Percentiles rank a stretch among this genome's conserved stretches.
phyloP scores from a whole-genome alignment of 1,284 basidiomycete species.

The Ceratobasidium sp. region DNA sequence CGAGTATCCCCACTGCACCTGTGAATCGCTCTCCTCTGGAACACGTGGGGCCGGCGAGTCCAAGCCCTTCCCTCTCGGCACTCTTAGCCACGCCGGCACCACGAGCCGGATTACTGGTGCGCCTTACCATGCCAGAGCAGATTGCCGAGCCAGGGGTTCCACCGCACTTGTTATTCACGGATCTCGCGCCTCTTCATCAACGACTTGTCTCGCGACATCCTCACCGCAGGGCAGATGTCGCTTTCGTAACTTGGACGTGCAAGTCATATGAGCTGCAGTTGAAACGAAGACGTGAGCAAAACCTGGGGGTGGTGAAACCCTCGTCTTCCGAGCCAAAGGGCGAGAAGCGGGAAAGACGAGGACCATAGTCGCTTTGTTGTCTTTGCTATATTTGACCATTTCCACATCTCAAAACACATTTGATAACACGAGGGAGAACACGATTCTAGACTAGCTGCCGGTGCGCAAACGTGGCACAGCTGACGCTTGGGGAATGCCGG shows the following conservation, averaged over 20 bases:
- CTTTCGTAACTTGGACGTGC: conserved; percentile 44
- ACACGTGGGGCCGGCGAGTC: conserved; percentile 20
- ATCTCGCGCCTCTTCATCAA: conserved; percentile 45
- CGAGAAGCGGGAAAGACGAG: background rate
- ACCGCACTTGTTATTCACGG: conserved; percentile 45
- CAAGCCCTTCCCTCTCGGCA: conserved; percentile 15
- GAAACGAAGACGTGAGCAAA: conserved; percentile 35
- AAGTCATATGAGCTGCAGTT: conserved; percentile 42
- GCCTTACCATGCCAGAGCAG: conserved; percentile 44
- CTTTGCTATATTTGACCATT: background rate
- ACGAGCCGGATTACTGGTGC: conserved; percentile 43
- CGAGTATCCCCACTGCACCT: conserved; percentile 29
- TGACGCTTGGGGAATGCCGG: conserved; percentile 6
- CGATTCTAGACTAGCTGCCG: background rate
- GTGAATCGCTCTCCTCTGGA: conserved; percentile 39
- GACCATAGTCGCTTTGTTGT: background rate
- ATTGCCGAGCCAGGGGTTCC: conserved; percentile 43
- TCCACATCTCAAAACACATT: no score
- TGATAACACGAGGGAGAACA: background rate
- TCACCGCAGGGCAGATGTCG: conserved; percentile 34
- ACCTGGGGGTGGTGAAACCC: conserved; percentile 14
- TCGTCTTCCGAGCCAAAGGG: conserved; percentile 5
- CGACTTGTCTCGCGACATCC: conserved; percentile 41
- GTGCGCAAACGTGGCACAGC: no score
- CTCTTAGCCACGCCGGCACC: conserved; percentile 35